Evolutionary conservation across 2,329 filamentous ascomycete genomes (phyloP), one percentile per base, ranked within the genome.

Genomic region (Onygenales sp.): DNA sequence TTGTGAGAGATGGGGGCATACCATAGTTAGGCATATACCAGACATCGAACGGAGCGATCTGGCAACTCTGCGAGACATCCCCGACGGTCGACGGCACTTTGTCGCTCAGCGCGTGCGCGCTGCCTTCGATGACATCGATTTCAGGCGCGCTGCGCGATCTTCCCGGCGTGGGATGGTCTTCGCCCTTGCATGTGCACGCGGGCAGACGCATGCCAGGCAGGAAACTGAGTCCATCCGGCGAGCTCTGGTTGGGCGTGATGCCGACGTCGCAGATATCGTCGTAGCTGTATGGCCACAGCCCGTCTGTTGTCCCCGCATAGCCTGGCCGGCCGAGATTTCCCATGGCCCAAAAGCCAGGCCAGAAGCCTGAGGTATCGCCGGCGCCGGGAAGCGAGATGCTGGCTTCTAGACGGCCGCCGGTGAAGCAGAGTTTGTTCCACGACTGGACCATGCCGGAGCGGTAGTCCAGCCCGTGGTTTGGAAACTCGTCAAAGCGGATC

Each of bases 301-400:
- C 85, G 57, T 88, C 84, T 0, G 84, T 87, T 1, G 84, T 86
- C 8, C 83, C 80, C 35, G 81, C 76, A 66, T 86, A 86, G 10
- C 85, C 85, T 31, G 85, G 82, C 58, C 85, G 77, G 39, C 81
- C 85, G 21, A 88, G 75, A 62, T 88, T 88, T 4, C 85, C 85
- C 82, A 88, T 86, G 0, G 83, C 76, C 85, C 85, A 88, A 67
- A 87, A 85, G 67, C 85, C 85, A 43, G 85, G 85, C 85, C 85
- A 88, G 68, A 87, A 85, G 54, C 85, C 85, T 53, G 81, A 76
- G 11, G 81, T 78, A 58, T 86, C 82, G 45, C 84, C 85, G 46
- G 75, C 70, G 13, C 84, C 85, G 11, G 85, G 85, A 5, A 88
- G 72, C 3, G 84, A 87, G 51, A 87, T 81, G 62, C 82, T 85